These are phyloP conservation scores for Termitomyces eurrhizus DNA, from an alignment of 768 basidiomycete species.

Conservation along the genomic window DNA sequence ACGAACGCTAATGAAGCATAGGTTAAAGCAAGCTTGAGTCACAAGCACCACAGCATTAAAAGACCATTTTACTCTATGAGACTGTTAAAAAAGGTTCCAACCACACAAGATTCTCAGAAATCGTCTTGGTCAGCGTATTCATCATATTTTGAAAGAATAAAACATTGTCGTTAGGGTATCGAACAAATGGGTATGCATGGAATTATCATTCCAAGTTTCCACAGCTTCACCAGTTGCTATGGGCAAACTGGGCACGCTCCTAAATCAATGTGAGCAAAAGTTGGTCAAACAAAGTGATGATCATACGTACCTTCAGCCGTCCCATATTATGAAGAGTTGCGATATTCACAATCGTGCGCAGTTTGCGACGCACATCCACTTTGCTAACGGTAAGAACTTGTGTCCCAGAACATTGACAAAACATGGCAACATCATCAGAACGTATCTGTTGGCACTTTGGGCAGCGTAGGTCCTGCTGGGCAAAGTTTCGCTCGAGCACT, in stretches of 20 bases:
- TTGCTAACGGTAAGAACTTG: slow-evolving; percentile 73
- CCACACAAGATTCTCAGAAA: background rate
- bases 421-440: slow-evolving; percentile 79
- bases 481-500: slow-evolving; percentile 65
- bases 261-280: slow-evolving; percentile 16
- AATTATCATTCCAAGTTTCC: background rate
- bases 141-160: background rate
- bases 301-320: slow-evolving; percentile 56
- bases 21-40: background rate
- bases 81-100: background rate
- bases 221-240: slow-evolving; percentile 34
- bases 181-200: slow-evolving; percentile 9
- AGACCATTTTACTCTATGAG: background rate
- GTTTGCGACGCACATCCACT: slow-evolving; percentile 62
- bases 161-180: slow-evolving; percentile 9
- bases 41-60: background rate
- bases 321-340: slow-evolving; percentile 67
- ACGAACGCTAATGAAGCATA: too few species aligned
- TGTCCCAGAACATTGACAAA: slow-evolving; percentile 85
- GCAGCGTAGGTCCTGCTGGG: slow-evolving; percentile 90
- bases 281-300: background rate
- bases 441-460: slow-evolving; percentile 88
- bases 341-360: slow-evolving; percentile 83
- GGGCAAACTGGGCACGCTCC: slow-evolving; percentile 45
- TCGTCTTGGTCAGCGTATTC: background rate